Conservation (phyloP, 1,284 basidiomycete genomes). For the Fistulinella cinereoalba region DNA sequence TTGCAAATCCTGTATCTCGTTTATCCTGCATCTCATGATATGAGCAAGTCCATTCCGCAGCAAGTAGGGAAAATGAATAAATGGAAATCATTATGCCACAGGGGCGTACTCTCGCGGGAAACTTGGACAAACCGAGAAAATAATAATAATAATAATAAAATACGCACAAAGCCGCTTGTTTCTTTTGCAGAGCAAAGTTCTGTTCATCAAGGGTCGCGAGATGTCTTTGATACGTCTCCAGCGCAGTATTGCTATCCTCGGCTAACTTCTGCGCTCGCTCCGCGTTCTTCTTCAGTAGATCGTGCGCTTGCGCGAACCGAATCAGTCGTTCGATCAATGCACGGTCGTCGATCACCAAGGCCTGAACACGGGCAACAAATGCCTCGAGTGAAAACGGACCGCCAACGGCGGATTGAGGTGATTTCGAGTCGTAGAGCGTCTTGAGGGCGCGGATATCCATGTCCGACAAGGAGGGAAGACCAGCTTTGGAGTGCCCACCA, state of each 20-base stretch:
- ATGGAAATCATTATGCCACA: neutral
- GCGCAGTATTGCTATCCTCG: constrained; percentile 68
- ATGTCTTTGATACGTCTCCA: constrained; percentile 89
- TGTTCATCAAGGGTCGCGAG: constrained; percentile 77
- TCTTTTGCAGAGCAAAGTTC: constrained; percentile 51
- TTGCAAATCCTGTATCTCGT: constrained; percentile 66
- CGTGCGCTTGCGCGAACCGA: constrained; percentile 82
- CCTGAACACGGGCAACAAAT: constrained; percentile 73
- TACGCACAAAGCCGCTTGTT: constrained; percentile 56
- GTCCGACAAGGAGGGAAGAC: constrained; percentile 60
- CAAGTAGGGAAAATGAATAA: neutral
- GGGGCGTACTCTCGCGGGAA: neutral
- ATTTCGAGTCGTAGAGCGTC: constrained; percentile 56
- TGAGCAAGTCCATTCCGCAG: constrained; percentile 11
- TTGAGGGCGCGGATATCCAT: constrained; percentile 78
- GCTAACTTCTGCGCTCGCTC: constrained; percentile 86
- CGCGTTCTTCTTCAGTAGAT: constrained; percentile 86
- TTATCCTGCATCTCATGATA: constrained; percentile 46
- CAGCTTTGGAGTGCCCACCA: constrained; percentile 30
- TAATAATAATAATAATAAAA: constrained; percentile 1
- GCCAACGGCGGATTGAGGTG: constrained; percentile 38
- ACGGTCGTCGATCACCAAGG: constrained; percentile 77
- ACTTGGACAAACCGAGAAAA: constrained; percentile 3
- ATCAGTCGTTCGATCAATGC: constrained; percentile 79
- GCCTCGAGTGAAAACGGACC: constrained; percentile 62